phyloP scores from a whole-genome alignment of 306 rosid species.

The Quercus suber region DNA sequence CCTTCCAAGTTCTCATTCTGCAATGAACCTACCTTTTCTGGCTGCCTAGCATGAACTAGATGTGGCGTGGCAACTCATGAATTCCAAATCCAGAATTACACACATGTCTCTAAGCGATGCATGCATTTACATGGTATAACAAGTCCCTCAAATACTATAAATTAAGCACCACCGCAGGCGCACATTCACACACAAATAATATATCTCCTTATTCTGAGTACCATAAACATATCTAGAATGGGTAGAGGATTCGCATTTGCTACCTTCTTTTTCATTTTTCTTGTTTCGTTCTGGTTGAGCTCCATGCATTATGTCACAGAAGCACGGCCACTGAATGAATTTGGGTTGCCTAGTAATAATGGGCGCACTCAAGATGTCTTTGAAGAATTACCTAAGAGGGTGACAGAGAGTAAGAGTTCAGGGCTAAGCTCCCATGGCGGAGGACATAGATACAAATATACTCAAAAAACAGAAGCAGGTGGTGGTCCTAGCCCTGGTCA shows the following conservation, averaged over 20 bases:
- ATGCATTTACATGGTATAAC: neutral
- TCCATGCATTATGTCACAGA: neutral
- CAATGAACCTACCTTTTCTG: neutral
- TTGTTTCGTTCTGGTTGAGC: slow-evolving; percentile 20
- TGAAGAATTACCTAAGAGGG: slow-evolving; percentile 3
- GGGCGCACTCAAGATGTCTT: neutral
- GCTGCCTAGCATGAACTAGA: too few relatives aligned
- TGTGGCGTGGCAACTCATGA: neutral
- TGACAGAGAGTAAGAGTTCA: neutral
- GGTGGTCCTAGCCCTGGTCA: slow-evolving; percentile 43
- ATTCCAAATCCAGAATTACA: neutral
- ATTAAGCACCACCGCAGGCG: slow-evolving; percentile 7
- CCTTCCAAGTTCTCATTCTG: neutral
- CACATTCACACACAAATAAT: neutral
- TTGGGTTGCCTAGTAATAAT: neutral
- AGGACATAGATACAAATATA: slow-evolving; percentile 6
- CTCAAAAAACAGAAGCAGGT: neutral
- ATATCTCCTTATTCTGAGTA: too few relatives aligned
- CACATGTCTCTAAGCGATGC: neutral
- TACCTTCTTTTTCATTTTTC: slow-evolving; percentile 13
- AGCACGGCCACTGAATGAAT: slow-evolving; percentile 34
- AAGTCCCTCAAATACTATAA: slow-evolving; percentile 14
- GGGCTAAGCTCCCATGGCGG: neutral
- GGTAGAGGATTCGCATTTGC: slow-evolving; percentile 22
- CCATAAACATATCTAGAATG: slow-evolving; percentile 15